These are phyloP conservation scores for Ascoidea asiatica DNA, from an alignment of 805 yeast species.

Conservation along the genomic window DNA sequence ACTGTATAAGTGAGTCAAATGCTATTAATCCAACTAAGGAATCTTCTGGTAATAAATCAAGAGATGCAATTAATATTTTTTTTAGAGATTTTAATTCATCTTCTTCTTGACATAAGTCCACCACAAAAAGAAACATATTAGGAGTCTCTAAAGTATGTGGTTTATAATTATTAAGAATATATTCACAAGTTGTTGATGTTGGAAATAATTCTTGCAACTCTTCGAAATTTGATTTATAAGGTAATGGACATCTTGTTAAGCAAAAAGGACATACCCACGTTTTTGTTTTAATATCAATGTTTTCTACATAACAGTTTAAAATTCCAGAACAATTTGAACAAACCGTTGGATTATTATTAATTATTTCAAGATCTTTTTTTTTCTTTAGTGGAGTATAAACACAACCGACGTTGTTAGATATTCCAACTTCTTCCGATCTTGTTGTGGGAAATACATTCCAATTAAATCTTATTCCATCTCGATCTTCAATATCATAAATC, in stretches of 20 bases:
- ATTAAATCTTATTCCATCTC: slow-evolving; percentile 56
- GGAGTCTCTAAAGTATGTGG: neutral
- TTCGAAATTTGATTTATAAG: neutral
- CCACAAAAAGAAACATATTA: slow-evolving; percentile 28
- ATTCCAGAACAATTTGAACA: slow-evolving; percentile 7
- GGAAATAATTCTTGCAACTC: neutral
- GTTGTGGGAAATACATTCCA: slow-evolving; percentile 59
- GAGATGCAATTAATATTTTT: slow-evolving; percentile 33
- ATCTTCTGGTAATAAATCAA: slow-evolving; percentile 42
- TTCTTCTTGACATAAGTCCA: slow-evolving; percentile 45
- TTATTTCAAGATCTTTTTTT: neutral
- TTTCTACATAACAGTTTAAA: slow-evolving; percentile 2
- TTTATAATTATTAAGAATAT: neutral
- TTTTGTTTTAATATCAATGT: neutral
- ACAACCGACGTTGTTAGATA: slow-evolving; percentile 46
- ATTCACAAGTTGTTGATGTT: neutral
- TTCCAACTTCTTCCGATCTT: slow-evolving; percentile 40
- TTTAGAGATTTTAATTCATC: slow-evolving; percentile 41
- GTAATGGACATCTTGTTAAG: neutral
- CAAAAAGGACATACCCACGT: neutral
- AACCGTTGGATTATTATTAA: neutral
- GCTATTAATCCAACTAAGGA: slow-evolving; percentile 43
- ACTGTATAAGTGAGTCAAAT: slow-evolving; percentile 45
- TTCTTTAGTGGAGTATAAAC: slow-evolving; percentile 38
- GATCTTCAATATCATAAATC: slow-evolving; percentile 42